These are phyloP conservation scores for Penicillium sp. DNA, from an alignment of 2,329 filamentous ascomycete species.

Conservation along the genomic window DNA sequence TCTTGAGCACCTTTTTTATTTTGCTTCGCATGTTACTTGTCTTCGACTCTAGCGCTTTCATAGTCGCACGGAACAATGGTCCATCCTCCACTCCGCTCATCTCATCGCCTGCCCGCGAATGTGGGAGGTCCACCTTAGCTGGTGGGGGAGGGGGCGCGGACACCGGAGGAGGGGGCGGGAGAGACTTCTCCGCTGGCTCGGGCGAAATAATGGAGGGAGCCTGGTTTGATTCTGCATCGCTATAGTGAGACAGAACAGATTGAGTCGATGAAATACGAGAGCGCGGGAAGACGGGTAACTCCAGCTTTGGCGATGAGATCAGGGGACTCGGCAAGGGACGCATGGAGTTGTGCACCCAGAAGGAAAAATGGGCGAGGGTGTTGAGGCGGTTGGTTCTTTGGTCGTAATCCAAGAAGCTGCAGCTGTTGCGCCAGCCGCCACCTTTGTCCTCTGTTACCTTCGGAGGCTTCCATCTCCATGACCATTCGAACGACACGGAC, in stretches of 20 bases:
- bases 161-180: slow-evolving; percentile 23
- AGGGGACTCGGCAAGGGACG: slow-evolving; percentile 51
- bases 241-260: slow-evolving; percentile 79
- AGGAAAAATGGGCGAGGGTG: slow-evolving; percentile 87
- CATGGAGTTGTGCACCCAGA: slow-evolving; percentile 78
- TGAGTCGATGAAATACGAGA: slow-evolving; percentile 83
- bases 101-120: slow-evolving; percentile 81
- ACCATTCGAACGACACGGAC: slow-evolving; percentile 88
- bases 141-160: slow-evolving; percentile 33
- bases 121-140: slow-evolving; percentile 84
- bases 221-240: slow-evolving; percentile 61
- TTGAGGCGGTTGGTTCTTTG: slow-evolving; percentile 85
- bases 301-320: slow-evolving; percentile 70
- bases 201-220: slow-evolving; percentile 31
- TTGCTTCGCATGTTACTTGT: slow-evolving; percentile 89
- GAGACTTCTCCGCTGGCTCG: slow-evolving; percentile 29
- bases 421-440: slow-evolving; percentile 92
- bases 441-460: slow-evolving; percentile 77
- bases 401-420: slow-evolving; percentile 97
- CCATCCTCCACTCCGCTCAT: slow-evolving; percentile 85
- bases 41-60: slow-evolving; percentile 95
- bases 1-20: slow-evolving; percentile 95
- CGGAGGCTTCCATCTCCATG: slow-evolving; percentile 95
- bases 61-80: slow-evolving; percentile 91
- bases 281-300: slow-evolving; percentile 70